phyloP scores from a whole-genome alignment of 75 land plant genomes.

The Picea sitchensis region DNA sequence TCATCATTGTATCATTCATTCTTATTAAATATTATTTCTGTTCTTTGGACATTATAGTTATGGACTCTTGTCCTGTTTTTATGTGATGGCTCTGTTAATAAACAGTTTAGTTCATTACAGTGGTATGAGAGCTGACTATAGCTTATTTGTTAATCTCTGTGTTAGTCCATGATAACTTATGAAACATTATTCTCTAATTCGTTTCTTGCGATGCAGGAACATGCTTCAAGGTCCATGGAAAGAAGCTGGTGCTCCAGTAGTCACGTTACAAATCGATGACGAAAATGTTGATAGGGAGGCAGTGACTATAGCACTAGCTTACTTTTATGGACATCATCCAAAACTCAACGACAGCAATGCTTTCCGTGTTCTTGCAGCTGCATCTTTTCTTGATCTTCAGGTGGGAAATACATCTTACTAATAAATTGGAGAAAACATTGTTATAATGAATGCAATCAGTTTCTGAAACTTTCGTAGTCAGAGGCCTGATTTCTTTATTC shows the following conservation, averaged over 20 bases:
- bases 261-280: constrained; percentile 85
- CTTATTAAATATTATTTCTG: no score
- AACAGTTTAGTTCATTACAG: no score
- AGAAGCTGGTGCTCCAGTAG: constrained; percentile 78
- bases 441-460: background rate
- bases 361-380: constrained; percentile 95
- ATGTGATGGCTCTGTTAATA: no score
- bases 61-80: no score
- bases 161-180: no score
- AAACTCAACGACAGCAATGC: constrained; percentile 96
- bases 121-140: no score
- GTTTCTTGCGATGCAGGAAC: constrained; percentile 36
- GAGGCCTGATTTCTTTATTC: background rate
- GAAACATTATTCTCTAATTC: no score
- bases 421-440: background rate
- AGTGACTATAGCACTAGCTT: constrained; percentile 72
- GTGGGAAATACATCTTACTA: constrained; percentile 27
- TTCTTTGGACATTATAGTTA: no score
- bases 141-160: no score
- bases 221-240: constrained; percentile 99
- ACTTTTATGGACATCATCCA: constrained; percentile 92
- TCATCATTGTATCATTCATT: no score
- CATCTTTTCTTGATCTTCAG: constrained; percentile 96
- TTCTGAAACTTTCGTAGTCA: background rate
- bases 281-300: constrained; percentile 92